Conservation (phyloP, 1,139 yeast species). For the Pichia sp. region DNA sequence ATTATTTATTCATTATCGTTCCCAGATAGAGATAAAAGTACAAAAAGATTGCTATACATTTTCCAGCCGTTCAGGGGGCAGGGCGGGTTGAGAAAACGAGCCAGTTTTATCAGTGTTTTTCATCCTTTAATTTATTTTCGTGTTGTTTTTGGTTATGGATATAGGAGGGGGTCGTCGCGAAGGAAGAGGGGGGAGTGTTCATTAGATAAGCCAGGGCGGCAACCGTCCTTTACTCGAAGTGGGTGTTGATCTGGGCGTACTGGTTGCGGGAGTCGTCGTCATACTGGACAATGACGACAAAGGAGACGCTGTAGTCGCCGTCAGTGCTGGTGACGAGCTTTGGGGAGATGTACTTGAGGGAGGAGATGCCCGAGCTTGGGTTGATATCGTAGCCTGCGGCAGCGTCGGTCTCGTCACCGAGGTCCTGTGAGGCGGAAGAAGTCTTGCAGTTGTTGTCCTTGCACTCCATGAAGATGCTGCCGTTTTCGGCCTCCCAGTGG, state of each 20-base stretch:
- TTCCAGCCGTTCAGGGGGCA: too few relatives aligned
- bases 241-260: constrained; percentile 2
- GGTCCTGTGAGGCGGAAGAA: background rate
- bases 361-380: background rate
- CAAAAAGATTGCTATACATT: too few relatives aligned
- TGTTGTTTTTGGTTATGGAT: background rate
- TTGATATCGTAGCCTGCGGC: constrained; percentile 4
- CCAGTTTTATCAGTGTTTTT: background rate
- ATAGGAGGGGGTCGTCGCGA: background rate
- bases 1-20: too few relatives aligned
- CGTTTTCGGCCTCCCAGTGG: constrained; percentile 2
- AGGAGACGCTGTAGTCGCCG: constrained; percentile 8
- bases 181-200: background rate
- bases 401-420: constrained; percentile 6
- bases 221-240: background rate
- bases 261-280: background rate
- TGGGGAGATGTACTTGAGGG: constrained; percentile 9
- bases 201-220: too few relatives aligned
- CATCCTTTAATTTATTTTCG: background rate
- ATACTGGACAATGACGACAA: constrained; percentile 8
- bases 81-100: background rate
- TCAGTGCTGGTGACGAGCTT: background rate
- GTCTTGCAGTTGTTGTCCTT: background rate
- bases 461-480: constrained; percentile 2
- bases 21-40: too few relatives aligned